A percentile compares a stretch with the other conserved stretches of the same genome.
Conservation (phyloP, 257 asterid genomes). For the Catharanthus roseus region DNA sequence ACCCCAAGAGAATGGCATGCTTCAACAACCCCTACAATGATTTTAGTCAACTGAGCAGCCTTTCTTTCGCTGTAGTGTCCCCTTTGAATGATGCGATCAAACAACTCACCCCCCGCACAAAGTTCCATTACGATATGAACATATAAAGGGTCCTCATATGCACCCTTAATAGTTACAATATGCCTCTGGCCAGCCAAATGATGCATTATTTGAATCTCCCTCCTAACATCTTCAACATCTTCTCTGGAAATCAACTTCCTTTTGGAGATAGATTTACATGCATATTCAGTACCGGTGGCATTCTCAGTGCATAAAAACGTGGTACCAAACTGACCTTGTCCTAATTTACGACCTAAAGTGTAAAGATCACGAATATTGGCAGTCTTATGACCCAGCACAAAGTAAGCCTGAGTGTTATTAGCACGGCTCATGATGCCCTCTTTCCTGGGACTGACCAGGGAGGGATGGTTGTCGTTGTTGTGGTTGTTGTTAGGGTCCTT, state of each 20-base stretch:
- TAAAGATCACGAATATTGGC: constrained; percentile 72
- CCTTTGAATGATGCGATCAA: constrained; percentile 84
- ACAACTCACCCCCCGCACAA: constrained; percentile 87
- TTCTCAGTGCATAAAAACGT: constrained; percentile 70
- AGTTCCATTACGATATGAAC: constrained; percentile 97
- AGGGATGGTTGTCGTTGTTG: constrained; percentile 6
- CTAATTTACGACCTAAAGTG: constrained; percentile 71
- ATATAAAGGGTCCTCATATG: constrained; percentile 74
- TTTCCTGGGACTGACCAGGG: constrained; percentile 37
- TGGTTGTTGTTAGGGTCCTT: constrained; percentile 23
- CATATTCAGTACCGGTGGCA: constrained; percentile 54
- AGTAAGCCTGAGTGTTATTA: constrained; percentile 46
- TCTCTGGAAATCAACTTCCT: constrained; percentile 78
- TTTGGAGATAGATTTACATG: constrained; percentile 88
- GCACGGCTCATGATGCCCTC: constrained; percentile 61
- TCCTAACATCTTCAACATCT: constrained; percentile 83
- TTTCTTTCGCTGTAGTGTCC: constrained; percentile 87
- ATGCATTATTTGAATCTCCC: constrained; percentile 98
- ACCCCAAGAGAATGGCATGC: constrained; percentile 95
- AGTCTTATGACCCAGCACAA: constrained; percentile 73
- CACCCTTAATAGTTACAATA: constrained; percentile 85
- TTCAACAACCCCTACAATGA: constrained; percentile 88
- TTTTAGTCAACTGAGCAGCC: constrained; percentile 85
- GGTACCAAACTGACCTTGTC: constrained; percentile 90
- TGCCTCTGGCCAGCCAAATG: constrained; percentile 87